phyloP scores from a whole-genome alignment of 306 rosid species.

The Dicorynia guianensis region DNA sequence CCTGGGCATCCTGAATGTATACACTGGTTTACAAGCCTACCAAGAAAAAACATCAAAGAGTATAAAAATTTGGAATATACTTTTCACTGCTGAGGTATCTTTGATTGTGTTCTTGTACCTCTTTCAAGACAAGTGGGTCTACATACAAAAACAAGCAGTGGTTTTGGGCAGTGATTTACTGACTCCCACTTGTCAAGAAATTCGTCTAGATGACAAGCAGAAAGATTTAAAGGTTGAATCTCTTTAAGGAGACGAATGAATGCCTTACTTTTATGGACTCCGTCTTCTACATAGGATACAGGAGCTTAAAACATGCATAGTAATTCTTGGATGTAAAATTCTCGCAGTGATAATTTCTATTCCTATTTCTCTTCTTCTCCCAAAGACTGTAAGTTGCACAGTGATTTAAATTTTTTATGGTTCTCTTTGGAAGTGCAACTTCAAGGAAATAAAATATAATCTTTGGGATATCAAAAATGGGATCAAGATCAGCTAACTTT shows the following conservation, averaged over 20 bases:
- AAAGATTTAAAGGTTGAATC: conserved; percentile 43
- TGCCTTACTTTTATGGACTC: background rate
- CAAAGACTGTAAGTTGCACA: conserved; percentile 1
- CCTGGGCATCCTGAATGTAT: conserved; percentile 65
- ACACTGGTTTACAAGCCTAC: conserved; percentile 71
- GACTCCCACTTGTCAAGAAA: conserved; percentile 40
- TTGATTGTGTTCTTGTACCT: conserved; percentile 64
- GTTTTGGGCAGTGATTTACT: conserved; percentile 44
- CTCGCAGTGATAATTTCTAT: background rate
- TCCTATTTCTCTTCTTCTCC: no score
- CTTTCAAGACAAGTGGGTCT: conserved; percentile 79
- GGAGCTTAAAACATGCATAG: conserved; percentile 24
- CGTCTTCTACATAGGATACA: background rate
- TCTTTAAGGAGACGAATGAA: conserved; percentile 46
- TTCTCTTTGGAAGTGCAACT: background rate
- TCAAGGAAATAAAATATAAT: conserved; percentile 9
- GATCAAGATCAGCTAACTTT: no score
- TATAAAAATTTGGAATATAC: conserved; percentile 59
- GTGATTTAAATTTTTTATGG: background rate
- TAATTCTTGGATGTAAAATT: conserved; percentile 13
- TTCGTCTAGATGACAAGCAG: conserved; percentile 45
- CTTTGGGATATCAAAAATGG: background rate
- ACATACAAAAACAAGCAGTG: conserved; percentile 66
- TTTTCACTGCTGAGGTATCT: conserved; percentile 62
- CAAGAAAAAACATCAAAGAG: conserved; percentile 71